These are phyloP conservation scores for Cucurbita ficifolia DNA, from an alignment of 306 rosid genomes.

Conservation along the genomic window DNA sequence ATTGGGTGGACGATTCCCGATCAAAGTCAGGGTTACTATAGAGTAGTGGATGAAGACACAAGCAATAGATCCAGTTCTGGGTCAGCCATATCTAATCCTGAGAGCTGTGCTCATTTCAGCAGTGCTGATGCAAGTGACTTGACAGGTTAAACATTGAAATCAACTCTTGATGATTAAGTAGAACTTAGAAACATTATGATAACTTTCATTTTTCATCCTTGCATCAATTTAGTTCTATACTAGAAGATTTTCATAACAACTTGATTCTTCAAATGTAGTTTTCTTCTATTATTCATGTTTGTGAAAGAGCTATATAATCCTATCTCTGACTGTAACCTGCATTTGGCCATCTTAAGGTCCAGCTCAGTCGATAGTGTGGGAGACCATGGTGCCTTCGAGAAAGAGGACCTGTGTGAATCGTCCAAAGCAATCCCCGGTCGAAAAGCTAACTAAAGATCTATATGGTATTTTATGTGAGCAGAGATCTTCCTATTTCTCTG, in stretches of 20 bases:
- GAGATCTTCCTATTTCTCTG: slow-evolving; percentile 68
- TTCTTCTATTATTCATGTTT: neutral
- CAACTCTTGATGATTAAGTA: slow-evolving; percentile 6
- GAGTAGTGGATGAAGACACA: slow-evolving; percentile 57
- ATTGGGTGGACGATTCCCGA: slow-evolving; percentile 31
- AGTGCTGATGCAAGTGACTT: slow-evolving; percentile 78
- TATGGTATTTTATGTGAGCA: slow-evolving; percentile 84
- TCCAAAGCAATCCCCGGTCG: slow-evolving; percentile 79
- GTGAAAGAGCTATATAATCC: neutral
- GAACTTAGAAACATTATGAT: neutral
- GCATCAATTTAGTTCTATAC: neutral
- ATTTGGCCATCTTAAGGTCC: slow-evolving; percentile 49
- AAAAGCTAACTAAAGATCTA: slow-evolving; percentile 88
- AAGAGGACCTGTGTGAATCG: slow-evolving; percentile 81
- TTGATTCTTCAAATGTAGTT: neutral
- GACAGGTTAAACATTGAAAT: slow-evolving; percentile 54
- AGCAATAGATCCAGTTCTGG: slow-evolving; percentile 96
- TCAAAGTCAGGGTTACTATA: slow-evolving; percentile 48
- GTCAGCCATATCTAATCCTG: slow-evolving; percentile 89
- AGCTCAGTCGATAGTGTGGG: slow-evolving; percentile 89
- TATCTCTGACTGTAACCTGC: slow-evolving; percentile 10
- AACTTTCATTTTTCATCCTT: neutral
- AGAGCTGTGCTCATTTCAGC: slow-evolving; percentile 81
- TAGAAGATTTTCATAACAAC: neutral
- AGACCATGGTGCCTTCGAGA: slow-evolving; percentile 73